Conservation (phyloP, 495 filamentous ascomycete species). For the Parmelia sp. region DNA sequence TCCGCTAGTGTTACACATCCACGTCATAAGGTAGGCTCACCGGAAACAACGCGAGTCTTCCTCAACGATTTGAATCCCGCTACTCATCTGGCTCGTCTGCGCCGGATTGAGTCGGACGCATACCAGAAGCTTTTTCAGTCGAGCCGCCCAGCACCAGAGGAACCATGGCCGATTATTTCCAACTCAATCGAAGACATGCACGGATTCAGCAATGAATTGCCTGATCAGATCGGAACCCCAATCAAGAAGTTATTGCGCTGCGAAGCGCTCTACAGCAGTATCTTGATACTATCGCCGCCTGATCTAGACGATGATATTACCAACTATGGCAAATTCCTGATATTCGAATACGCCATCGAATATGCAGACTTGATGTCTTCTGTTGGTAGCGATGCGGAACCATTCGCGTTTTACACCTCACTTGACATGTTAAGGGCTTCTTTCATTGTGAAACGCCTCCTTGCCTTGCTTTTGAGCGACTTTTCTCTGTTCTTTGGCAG, state of each 20-base stretch:
- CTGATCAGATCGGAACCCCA: conserved; percentile 48
- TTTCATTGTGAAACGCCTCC: conserved; percentile 64
- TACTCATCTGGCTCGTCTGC: conserved; percentile 65
- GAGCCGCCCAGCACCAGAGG: conserved; percentile 53
- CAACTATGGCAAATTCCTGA: conserved; percentile 62
- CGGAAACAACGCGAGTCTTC: conserved; percentile 39
- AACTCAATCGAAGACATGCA: conserved; percentile 57
- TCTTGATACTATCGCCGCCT: conserved; percentile 74
- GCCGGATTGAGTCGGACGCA: conserved; percentile 69
- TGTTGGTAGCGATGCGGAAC: conserved; percentile 44
- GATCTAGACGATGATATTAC: conserved; percentile 56
- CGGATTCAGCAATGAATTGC: conserved; percentile 59
- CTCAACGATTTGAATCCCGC: conserved; percentile 45
- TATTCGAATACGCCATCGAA: conserved; percentile 74
- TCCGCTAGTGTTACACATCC: conserved; percentile 66
- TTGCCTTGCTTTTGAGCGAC: conserved; percentile 56
- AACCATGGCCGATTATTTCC: conserved; percentile 55
- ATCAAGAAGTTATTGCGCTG: conserved; percentile 68
- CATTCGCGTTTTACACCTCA: conserved; percentile 58
- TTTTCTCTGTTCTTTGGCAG: conserved; percentile 3
- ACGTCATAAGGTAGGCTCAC: conserved; percentile 28
- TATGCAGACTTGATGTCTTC: conserved; percentile 59
- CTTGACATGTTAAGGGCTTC: conserved; percentile 67
- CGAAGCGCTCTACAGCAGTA: conserved; percentile 76
- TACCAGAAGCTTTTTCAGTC: conserved; percentile 78